Base-by-base conservation (phyloP, 2,329 filamentous ascomycete species). In the Curvularia verruculosa region DNA sequence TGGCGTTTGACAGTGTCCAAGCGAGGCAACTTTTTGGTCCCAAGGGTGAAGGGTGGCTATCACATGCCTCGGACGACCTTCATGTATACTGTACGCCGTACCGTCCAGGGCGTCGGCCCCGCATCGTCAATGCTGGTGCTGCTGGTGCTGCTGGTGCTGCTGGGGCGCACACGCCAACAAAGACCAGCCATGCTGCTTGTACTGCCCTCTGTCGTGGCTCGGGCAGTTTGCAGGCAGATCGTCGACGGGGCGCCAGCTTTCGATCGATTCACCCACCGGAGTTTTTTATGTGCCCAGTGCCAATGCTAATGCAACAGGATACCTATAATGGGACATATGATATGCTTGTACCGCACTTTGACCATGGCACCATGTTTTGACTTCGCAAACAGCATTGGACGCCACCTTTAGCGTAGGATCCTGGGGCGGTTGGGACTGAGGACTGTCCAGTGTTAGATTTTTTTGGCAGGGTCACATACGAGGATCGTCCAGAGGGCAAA, bases 161-260 rank as follows among this genome's bases (percentile, higher is more conserved):
- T 28, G 26, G 7, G 2, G 26, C 45, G 58, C 64, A 58, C 54
- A 52, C 49, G 41, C 49, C 52, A 46, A 49, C 43, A 51, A 8
- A 49, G 52, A 57, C 56, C 31, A 55, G 61, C 67, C 67, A 71
- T 68, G 60, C 68, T 62, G 62, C 64, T 58, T 60, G 62, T 59
- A 61, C 60, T 64, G 62, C 49, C 51, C 45, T 54, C 29, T 21
- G 31, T 12, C 40, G 28, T 54, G 51, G 54, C 56, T 74, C 73
- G 71, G 73, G 66, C 67, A 72, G 64, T 76, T 75, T 73, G 46
- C 64, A 68, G 67, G 61, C 60, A 64, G 72, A 76, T 75, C 73
- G 57, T 68, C 65, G 49, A 68, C 67, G n/a, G n/a, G 65, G 67
- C 64, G 63, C 69, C 68, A 65, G 66, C 56, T 56, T 63, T 49